These are phyloP conservation scores for Aspergillus sp. DNA, from an alignment of 2,329 filamentous ascomycete species.

Conservation along the genomic window DNA sequence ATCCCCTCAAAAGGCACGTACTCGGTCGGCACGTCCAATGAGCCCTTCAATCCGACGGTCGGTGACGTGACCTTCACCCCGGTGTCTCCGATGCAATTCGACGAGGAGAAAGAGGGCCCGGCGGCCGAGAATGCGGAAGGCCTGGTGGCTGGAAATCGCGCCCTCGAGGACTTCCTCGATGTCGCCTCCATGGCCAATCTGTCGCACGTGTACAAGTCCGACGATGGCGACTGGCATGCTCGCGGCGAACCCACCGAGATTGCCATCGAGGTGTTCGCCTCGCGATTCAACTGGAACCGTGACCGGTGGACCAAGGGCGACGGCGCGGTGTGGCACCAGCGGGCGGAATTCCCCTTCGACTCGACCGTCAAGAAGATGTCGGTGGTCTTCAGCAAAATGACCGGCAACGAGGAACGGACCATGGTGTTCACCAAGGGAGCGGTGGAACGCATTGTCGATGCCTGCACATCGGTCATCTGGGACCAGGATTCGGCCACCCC, in stretches of 20 bases:
- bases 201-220: constrained; percentile 56
- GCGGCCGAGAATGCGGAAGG: constrained; percentile 22
- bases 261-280: constrained; percentile 69
- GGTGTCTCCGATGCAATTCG: constrained; percentile 21
- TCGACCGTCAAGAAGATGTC: constrained; percentile 73
- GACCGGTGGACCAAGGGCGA: constrained; percentile 49
- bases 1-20: constrained; percentile 57
- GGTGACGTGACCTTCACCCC: constrained; percentile 43
- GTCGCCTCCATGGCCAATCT: constrained; percentile 64
- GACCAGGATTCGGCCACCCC: constrained; percentile 38
- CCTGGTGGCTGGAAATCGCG: constrained; percentile 42
- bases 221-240: constrained; percentile 57
- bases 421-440: constrained; percentile 45
- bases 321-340: constrained; percentile 51
- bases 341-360: constrained; percentile 69
- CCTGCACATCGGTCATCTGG: constrained; percentile 53
- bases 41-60: constrained; percentile 56
- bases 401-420: constrained; percentile 16
- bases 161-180: constrained; percentile 56
- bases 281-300: constrained; percentile 62
- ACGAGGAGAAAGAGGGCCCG: constrained; percentile 25
- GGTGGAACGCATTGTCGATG: constrained; percentile 63
- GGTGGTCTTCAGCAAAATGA: constrained; percentile 54
- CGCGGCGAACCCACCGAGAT: constrained; percentile 68
- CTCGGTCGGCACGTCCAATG: constrained; percentile 52